phyloP scores from a whole-genome alignment of 2,329 filamentous ascomycete species.

The Ceratocystis huliohia region DNA sequence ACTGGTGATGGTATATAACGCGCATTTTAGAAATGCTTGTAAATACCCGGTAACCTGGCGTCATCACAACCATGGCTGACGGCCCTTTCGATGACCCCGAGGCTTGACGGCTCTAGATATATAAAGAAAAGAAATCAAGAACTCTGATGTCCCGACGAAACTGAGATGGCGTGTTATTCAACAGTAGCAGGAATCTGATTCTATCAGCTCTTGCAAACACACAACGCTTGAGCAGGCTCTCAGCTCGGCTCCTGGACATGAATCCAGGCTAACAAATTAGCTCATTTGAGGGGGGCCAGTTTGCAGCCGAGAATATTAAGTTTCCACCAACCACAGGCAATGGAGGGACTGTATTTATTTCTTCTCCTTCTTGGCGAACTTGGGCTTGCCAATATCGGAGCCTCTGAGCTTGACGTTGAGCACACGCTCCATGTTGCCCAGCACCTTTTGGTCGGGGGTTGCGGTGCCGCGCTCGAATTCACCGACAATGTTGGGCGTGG shows the following conservation, averaged over 20 bases:
- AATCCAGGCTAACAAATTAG: neutral
- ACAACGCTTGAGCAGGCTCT: neutral
- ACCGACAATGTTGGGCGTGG: slow-evolving; percentile 63
- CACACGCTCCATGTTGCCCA: slow-evolving; percentile 64
- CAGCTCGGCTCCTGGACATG: neutral
- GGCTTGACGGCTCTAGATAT: neutral
- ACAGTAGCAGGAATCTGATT: neutral
- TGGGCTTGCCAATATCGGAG: slow-evolving; percentile 69
- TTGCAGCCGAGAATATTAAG: neutral
- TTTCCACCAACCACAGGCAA: neutral
- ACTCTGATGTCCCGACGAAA: neutral
- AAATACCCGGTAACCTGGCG: neutral
- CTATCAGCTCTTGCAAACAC: neutral
- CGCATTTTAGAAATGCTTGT: neutral
- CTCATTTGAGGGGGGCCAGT: neutral
- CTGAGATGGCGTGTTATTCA: neutral
- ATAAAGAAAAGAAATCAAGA: neutral
- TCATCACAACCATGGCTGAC: neutral
- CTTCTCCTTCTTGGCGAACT: slow-evolving; percentile 55
- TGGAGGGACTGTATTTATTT: slow-evolving; percentile 14
- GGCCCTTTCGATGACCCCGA: neutral
- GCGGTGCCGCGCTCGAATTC: slow-evolving; percentile 75
- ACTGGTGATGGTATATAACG: neutral
- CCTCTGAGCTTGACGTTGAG: slow-evolving; percentile 83
- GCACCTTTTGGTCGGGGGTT: slow-evolving; percentile 70